phyloP scores from a whole-genome alignment of 768 basidiomycete genomes.

The Termitomyces sp. region DNA sequence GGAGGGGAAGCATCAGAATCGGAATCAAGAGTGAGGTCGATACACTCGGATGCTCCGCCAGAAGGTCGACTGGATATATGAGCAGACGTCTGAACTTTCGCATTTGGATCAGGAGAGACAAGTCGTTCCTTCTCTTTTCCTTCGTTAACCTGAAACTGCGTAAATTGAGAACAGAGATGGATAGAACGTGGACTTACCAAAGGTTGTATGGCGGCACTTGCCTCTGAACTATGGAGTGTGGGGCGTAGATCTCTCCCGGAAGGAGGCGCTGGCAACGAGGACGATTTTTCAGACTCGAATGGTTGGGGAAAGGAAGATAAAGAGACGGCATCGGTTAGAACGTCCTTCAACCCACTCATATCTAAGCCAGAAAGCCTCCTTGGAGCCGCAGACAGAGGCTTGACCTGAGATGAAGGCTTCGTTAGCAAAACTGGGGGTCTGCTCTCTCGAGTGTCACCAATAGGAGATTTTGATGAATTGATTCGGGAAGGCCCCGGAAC shows the following conservation, averaged over 20 bases:
- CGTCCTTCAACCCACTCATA: slow-evolving; percentile 10
- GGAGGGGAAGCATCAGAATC: slow-evolving; percentile 1
- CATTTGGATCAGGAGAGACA: neutral
- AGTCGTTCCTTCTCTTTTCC: neutral
- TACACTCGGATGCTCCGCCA: neutral
- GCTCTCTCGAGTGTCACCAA: neutral
- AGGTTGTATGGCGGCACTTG: neutral
- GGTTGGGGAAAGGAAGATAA: neutral
- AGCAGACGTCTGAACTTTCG: neutral
- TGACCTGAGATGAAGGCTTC: slow-evolving; percentile 2
- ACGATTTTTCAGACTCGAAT: neutral
- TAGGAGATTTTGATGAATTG: neutral
- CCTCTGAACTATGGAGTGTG: neutral
- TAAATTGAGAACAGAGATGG: neutral
- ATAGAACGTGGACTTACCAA: neutral
- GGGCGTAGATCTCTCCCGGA: neutral
- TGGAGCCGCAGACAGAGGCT: neutral
- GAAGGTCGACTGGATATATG: neutral
- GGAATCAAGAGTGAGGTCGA: slow-evolving; percentile 11
- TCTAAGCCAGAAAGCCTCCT: slow-evolving; percentile 3
- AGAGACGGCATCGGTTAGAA: neutral
- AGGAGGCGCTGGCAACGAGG: neutral
- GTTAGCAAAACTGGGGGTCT: neutral
- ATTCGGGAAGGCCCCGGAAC: neutral
- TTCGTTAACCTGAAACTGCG: neutral